Base-by-base conservation (phyloP, 495 filamentous ascomycete species). In the Hypoxylon trugodes region DNA sequence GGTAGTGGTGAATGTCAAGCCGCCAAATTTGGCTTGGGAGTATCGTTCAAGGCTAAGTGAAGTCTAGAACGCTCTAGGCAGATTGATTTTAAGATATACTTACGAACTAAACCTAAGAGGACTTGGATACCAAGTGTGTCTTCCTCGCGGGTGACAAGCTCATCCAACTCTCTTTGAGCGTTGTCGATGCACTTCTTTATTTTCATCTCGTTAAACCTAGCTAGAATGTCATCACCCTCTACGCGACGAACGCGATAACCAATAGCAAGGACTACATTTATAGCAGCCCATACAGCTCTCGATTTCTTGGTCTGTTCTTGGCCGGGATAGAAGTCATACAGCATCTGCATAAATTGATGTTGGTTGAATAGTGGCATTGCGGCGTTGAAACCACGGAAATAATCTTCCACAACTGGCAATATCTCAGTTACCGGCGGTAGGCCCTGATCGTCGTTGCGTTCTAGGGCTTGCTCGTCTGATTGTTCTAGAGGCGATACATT, bases 241-340 rank as follows among this genome's bases (percentile, higher is more conserved):
- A 37, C 24, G 2, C 42, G 46, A 6, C 54, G 67, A 4, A 71
- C 38, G 25, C 65, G 65, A 28, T 68, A 68, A 2, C 65, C 67
- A 32, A 74, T 48, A n/a, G 69, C 72, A 13, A 74, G 56, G 1
- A 71, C 68, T 26, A 74, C 59, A 26, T 74, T 74, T 19, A 74
- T 61, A 8, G 65, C 65, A 9, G 69, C 72, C 65, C 64, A 69
- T 1, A 37, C 53, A 1, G 70, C 70, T 19, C 48, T 58, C 3
- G 42, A 52, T n/a, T 50, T 61, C 37, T 68, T 59, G 6, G 22
- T 40, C 2, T 30, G 30, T 7, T 66, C 63, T 1, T 32, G 24
- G 8, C 50, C 38, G 22, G 61, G 61, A 54, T 72, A 74, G 35
- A 67, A 74, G 0, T 69, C 62, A 10, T 62, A 50, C 8, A 72